These are phyloP conservation scores for Saccharomycopsis olivae DNA, from an alignment of 805 yeast species.

Conservation along the genomic window DNA sequence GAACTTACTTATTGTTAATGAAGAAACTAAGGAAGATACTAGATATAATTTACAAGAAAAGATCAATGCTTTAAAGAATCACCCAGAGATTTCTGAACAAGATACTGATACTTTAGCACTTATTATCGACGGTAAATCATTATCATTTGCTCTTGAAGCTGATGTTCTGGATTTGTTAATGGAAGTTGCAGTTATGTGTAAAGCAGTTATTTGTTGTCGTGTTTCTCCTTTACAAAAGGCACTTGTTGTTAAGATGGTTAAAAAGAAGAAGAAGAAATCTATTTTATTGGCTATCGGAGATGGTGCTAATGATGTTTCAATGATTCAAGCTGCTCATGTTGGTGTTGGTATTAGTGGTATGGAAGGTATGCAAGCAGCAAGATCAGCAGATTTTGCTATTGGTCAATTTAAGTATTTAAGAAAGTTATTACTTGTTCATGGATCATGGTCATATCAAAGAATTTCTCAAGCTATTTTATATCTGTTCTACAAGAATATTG, in stretches of 20 bases:
- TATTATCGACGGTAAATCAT: slow-evolving; percentile 88
- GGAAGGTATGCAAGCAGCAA: slow-evolving; percentile 99
- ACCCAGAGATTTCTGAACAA: slow-evolving; percentile 52
- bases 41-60: slow-evolving; percentile 63
- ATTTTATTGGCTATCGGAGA: slow-evolving; percentile 89
- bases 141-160: slow-evolving; percentile 74
- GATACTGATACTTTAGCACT: slow-evolving; percentile 77
- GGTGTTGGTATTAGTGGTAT: slow-evolving; percentile 98
- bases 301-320: slow-evolving; percentile 97
- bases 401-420: slow-evolving; percentile 87
- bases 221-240: slow-evolving; percentile 98
- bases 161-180: slow-evolving; percentile 70
- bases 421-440: slow-evolving; percentile 83
- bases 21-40: slow-evolving; percentile 72
- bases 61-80: slow-evolving; percentile 53
- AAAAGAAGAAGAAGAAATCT: slow-evolving; percentile 60
- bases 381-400: slow-evolving; percentile 94
- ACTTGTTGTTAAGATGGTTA: slow-evolving; percentile 87
- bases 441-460: slow-evolving; percentile 96
- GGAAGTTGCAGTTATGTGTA: slow-evolving; percentile 75
- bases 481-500: slow-evolving; percentile 91
- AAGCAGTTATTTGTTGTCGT: slow-evolving; percentile 95
- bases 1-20: slow-evolving; percentile 85
- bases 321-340: slow-evolving; percentile 99
- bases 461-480: slow-evolving; percentile 86